Evolutionary conservation across 2,329 filamentous ascomycete genomes (phyloP), one percentile per base, ranked within the genome.

Genomic region (Aureobasidium sp.): DNA sequence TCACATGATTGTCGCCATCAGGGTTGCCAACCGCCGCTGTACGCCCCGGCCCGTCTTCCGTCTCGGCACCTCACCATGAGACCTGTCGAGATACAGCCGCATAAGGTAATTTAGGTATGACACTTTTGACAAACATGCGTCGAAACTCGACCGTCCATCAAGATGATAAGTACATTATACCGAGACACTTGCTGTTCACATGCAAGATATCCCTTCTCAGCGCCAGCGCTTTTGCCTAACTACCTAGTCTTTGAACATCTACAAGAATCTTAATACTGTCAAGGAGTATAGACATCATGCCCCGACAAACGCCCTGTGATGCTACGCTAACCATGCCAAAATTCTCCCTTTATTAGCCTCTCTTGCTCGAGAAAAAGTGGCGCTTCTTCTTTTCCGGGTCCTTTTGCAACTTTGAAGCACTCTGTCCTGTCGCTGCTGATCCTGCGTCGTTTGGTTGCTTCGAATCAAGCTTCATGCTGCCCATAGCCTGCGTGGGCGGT

Each of bases 401-500:
- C 72, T 88, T 87, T 74, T 85, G 86, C 67, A 83, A 64, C 67
- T 74, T 78, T 41, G 67, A 69, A 9, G 34, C 8, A 44, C 68
- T 69, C 42, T 66, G 66, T 9, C 57, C 55, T 39, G 66, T 74
- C 8, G 65, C 68, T 65, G 70, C 71, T 44, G 66, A 66, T 50
- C 68, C 64, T 59, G 69, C 65, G 41, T 67, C 65, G 53, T 69
- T 63, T 63, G 73, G 69, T 57, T 69, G 67, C 66, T 68, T 67
- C 66, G 65, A 68, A 61, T 69, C 74, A 37, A 87, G 70, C 39
- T 76, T 79, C 80, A 87, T 83, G 41, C 74, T 78, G 16, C 74
- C 77, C 79, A 87, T 82, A 32, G 79, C 79, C 64, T 79, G 77
- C 5, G 78, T 82, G 5, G 85, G 85, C 16, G 79, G 79, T 54